Evolutionary conservation across 306 rosid genomes (phyloP), one percentile per base, ranked within the genome.

Genomic region (Rosa chinensis): DNA sequence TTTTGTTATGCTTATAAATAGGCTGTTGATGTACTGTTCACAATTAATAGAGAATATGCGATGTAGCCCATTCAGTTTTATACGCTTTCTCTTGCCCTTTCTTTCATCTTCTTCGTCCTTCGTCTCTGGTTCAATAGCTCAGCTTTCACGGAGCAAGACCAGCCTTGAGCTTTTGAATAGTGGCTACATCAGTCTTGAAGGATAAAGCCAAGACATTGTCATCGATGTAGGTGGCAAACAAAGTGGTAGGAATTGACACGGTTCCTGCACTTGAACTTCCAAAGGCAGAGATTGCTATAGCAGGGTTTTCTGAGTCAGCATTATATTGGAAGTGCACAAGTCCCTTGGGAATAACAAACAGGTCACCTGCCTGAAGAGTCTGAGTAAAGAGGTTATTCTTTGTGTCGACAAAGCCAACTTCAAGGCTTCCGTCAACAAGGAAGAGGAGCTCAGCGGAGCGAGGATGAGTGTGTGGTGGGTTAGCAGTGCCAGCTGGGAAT

Each of bases 201-300:
- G 77, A 73, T 6, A 73, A 32, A 10, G 66, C 77, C 77, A 73
- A 52, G 16, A 50, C 37, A 73, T 73, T 20, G 66, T 73, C 66
- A 0, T 52, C 66, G 18, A 73, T 20, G 35, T 42, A 7, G 0
- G 77, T 73, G 20, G 66, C 32, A 17, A 73, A 73, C 64, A 73
- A n/a, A 20, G 77, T 73, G 49, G 16, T 18, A 45, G 77, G 77
- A n/a, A 73, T 12, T 32, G 66, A 73, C 11, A 37, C 77, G 20
- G 79, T 45, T 76, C 79, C 79, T 8, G 79, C 72, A 45, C 18
- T 76, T 62, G 79, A 72, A 76, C 79, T 76, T 47, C 72, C 79
- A 45, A 76, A 62, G 1, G 72, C 79, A 44, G 79, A 76, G 25
- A 76, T 43, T 17, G 72, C 79, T 5, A 62, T 2, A 16, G 79